Percentiles rank a stretch among this genome's conserved stretches.
These are phyloP conservation scores for Elsinoe necatrix DNA, from an alignment of 2,329 filamentous ascomycete species.

Conservation along the genomic window DNA sequence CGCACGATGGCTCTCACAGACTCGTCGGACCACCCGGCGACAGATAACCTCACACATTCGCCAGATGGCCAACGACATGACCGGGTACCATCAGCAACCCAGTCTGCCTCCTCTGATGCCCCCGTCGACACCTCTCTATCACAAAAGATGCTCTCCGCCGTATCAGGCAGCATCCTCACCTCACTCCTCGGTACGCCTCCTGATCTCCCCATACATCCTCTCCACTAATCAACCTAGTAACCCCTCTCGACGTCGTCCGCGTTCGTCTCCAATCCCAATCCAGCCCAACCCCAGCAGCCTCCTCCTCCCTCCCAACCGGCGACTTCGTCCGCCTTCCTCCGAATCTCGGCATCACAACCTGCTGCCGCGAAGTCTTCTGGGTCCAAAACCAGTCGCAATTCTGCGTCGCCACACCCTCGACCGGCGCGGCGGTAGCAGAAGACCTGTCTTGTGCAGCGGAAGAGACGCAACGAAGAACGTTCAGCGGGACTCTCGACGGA, in stretches of 20 bases:
- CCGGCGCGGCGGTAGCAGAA: slow-evolving; percentile 34
- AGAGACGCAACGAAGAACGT: slow-evolving; percentile 71
- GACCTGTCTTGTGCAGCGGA: slow-evolving; percentile 70
- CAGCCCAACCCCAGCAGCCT: slow-evolving; percentile 43
- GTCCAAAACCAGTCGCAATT: slow-evolving; percentile 74
- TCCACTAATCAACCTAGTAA: slow-evolving; percentile 52
- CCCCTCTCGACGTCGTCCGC: slow-evolving; percentile 91
- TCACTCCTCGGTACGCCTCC: slow-evolving; percentile 66
- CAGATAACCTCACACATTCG: slow-evolving; percentile 7
- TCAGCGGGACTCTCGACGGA: slow-evolving; percentile 86
- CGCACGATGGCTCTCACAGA: slow-evolving; percentile 16
- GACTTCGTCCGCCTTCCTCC: slow-evolving; percentile 62
- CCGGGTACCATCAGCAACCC: slow-evolving; percentile 25
- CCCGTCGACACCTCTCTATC: slow-evolving; percentile 61
- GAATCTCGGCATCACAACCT: slow-evolving; percentile 84
- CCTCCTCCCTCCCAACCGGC: slow-evolving; percentile 39
- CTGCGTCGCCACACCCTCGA: slow-evolving; percentile 56
- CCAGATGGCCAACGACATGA: slow-evolving; percentile 33
- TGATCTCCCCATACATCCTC: background rate
- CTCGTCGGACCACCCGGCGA: slow-evolving; percentile 13
- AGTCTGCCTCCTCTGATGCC: background rate
- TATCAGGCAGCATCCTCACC: slow-evolving; percentile 81
- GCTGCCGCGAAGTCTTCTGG: slow-evolving; percentile 96
- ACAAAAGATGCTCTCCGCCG: slow-evolving; percentile 93
- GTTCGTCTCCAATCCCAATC: slow-evolving; percentile 86